Evolutionary conservation across 2,329 filamentous ascomycete species (phyloP), one percentile per base, ranked within the genome.

Genomic region (Clonostachys chloroleuca): DNA sequence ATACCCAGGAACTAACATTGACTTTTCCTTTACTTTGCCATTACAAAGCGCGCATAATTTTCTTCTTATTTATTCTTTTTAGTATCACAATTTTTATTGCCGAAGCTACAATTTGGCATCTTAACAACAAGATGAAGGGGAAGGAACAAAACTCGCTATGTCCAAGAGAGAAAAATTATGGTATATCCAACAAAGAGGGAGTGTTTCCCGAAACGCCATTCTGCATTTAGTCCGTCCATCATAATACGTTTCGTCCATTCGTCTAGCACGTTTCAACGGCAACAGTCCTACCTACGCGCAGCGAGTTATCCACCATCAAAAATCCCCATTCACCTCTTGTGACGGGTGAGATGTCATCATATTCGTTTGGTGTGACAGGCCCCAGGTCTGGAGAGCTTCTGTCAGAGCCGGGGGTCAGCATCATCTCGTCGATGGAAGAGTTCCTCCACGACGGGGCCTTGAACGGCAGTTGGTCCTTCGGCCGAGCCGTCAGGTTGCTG

Each of bases 261-360:
- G 14, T n/a, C 12, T n/a, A 75, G 54, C 69, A 81, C 40, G 70
- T 80, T 62, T 77, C 75, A 14, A 83, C 74, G 5, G 69, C 69
- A 4, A 67, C 79, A 39, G 65, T 79, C 54, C 68, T 70, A 14
- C 64, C 68, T 35, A 60, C 64, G 41, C 64, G 66, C 51, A 72
- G 71, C 24, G 64, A 66, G 30, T 71, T 68, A 4, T 75, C 74
- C 39, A 70, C 67, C 65, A 82, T 79, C 53, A 85, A 60, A 56
- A 80, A 80, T 0, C 79, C 77, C 81, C 81, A 85, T 61, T 84
- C 81, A 6, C 78, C 78, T 39, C 77, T 70, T 9, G 81, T 84
- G 20, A 78, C 74, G 6, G 81, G 81, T 44, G 79, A 83, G 47
- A 84, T 79, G 56, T 85, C 81, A 17, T 81, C 80, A 52, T 78